Base-by-base conservation (phyloP, 2,329 filamentous ascomycete species). In the Eurotiales sp. region DNA sequence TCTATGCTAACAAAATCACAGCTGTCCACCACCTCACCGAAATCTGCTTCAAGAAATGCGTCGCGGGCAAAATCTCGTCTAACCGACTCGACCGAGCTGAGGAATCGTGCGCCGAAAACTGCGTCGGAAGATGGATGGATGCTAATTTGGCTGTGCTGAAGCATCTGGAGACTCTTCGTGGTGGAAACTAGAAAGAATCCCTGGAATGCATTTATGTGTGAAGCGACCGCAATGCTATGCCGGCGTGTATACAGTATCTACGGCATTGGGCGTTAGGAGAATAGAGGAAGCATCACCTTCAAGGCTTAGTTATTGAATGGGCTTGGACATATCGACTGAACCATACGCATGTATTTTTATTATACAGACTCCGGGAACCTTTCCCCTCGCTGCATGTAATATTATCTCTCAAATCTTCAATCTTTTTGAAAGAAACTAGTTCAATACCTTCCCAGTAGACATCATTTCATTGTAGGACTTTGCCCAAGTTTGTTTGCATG, bases 21-120 rank as follows among this genome's bases (percentile, higher is more conserved):
- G 84, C 78, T n/a, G 81, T 86, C 54, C 84, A 87, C 70, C 73
- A 74, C 59, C 74, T 87, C 30, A 83, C 83, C 39, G 87, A 93
- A 63, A 82, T 87, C 55, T 99, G 93, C 81, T 99, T 91, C 85
- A 90, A 85, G 67, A 97, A 96, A 76, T 99, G 93, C 77, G 78
- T 96, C 55, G 86, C 87, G 8, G 77, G 83, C 49, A 79, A 78
- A 52, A 86, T 96, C 68, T 84, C 85, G 60, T 81, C 78, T 55
- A 81, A 83, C 23, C 82, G 83, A 62, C 77, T 99, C 59, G 89
- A 95, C 59, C 81, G 79, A 63, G 76, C 72, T 55, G 93, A 99
- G 75, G 86, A 93, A 75, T 74, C 77, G 8, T 99, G 93, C 71
- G 81, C 96, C 68, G 78, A 85, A 69, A 96, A 96, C 77, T 99